Conservation (phyloP, 768 basidiomycete species). For the Leccinum pellstonianum region DNA sequence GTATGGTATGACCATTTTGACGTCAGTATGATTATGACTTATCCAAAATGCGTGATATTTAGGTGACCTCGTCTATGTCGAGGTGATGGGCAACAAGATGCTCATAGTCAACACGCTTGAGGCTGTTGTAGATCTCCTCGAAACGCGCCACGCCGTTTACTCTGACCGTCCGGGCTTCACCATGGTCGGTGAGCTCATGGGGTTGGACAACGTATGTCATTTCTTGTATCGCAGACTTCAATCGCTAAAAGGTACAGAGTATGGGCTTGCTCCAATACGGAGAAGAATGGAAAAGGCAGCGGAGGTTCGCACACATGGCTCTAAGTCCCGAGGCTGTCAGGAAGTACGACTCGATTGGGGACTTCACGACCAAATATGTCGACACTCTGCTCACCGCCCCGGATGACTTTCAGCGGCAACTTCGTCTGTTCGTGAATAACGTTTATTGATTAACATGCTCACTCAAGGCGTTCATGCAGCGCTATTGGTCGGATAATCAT, state of each 20-base stretch:
- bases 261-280: conserved; percentile 25
- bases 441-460: background rate
- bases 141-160: conserved; percentile 27
- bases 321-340: conserved; percentile 32
- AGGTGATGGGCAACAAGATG: conserved; percentile 28
- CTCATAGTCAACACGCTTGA: conserved; percentile 32
- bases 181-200: conserved; percentile 38
- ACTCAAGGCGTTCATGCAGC: background rate
- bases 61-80: conserved; percentile 33
- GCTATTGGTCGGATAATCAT: conserved; percentile 20
- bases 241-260: conserved; percentile 14
- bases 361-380: conserved; percentile 24
- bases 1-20: conserved; percentile 2
- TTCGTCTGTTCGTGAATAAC: conserved; percentile 19
- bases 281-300: conserved; percentile 20
- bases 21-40: background rate
- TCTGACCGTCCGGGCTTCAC: conserved; percentile 35
- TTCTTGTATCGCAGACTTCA: background rate
- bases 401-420: conserved; percentile 19
- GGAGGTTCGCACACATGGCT: conserved; percentile 31
- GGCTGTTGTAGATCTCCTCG: conserved; percentile 30
- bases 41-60: background rate
- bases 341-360: conserved; percentile 33
- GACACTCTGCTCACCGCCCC: conserved; percentile 14
- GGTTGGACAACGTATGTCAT: conserved; percentile 16